These are phyloP conservation scores for Blepharisma undulans DNA, from an alignment of 169 alveolate genomes.

Conservation along the genomic window DNA sequence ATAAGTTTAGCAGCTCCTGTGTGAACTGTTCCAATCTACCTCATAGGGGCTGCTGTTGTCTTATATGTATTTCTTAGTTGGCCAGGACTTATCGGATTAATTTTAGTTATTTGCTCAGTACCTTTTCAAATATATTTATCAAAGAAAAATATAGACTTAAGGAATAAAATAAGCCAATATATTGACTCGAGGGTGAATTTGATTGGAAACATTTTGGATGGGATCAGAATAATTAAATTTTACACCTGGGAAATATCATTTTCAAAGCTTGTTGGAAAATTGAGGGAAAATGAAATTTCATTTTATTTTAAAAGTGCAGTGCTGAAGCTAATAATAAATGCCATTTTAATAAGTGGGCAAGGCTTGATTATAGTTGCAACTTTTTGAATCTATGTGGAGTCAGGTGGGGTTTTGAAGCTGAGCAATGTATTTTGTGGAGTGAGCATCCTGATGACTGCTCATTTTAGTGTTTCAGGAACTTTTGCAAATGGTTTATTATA, in stretches of 20 bases:
- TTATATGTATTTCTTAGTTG: not conserved
- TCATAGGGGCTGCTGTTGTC: not conserved
- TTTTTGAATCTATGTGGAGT: not conserved
- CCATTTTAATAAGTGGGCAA: not conserved
- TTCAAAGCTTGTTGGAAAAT: not conserved
- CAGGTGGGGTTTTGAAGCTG: not conserved
- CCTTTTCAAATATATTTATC: not conserved
- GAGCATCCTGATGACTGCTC: not conserved
- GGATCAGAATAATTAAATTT: constrained; percentile 14
- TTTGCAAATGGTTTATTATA: not conserved
- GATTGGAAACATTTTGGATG: constrained; percentile 3
- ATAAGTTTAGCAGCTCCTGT: not conserved
- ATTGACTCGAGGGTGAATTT: constrained; percentile 27
- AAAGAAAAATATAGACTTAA: not conserved
- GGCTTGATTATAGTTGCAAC: not conserved
- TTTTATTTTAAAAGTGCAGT: not conserved
- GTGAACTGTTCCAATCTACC: not conserved
- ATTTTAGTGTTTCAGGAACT: not conserved
- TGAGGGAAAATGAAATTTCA: not conserved
- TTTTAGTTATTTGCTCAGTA: not conserved
- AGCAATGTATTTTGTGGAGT: not conserved
- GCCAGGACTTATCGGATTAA: not conserved
- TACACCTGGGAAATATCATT: constrained; percentile 30
- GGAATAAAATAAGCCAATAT: not conserved
- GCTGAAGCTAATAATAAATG: not conserved